Base-by-base conservation (phyloP, 306 rosid species). In the Prinsepia uniflora region DNA sequence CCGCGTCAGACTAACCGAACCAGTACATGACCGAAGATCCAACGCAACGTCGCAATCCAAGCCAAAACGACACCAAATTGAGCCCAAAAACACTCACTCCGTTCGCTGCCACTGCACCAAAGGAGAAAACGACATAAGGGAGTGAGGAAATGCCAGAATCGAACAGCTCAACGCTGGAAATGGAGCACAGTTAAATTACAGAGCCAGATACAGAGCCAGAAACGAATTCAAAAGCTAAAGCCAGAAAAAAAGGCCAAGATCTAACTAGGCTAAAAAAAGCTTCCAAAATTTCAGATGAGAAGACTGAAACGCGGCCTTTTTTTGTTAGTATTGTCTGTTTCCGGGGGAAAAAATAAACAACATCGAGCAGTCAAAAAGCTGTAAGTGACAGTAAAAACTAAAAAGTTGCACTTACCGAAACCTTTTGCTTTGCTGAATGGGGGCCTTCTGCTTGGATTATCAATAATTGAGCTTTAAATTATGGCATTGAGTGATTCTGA, bases 241-340 rank as follows among this genome's bases (percentile, higher is more conserved):
- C 62, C 39, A 17, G 22, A 14, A 47, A 8, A 75, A 73, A 70
- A 41, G 41, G 80, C 66, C 53, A 75, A 54, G 78, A 76, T 79
- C 75, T 19, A 52, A 36, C 12, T 5, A 68, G 42, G 19, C 55
- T 53, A 42, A 13, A 40, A 49, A 62, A 53, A 13, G 56, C 14
- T 66, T 63, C 70, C 15, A 20, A 19, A 65, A 70, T 18, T 6
- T 5, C 20, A 24, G 49, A 63, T 19, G 7, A 43, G 12, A 46
- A 17, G 19, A 67, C 2, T 5, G 10, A 10, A 49, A 5, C 61
- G 24, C 65, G 12, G 50, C 2, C 11, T 19, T 10, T 10, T 59
- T 58, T 18, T 12, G 19, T 40, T n/a, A 45, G 54, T 53, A 77
- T 46, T 43, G 81, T 68, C 76, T 67, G 22, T 58, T 68, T n/a